phyloP scores from a whole-genome alignment of 2,329 filamentous ascomycete genomes.

The Phoma herbarum region DNA sequence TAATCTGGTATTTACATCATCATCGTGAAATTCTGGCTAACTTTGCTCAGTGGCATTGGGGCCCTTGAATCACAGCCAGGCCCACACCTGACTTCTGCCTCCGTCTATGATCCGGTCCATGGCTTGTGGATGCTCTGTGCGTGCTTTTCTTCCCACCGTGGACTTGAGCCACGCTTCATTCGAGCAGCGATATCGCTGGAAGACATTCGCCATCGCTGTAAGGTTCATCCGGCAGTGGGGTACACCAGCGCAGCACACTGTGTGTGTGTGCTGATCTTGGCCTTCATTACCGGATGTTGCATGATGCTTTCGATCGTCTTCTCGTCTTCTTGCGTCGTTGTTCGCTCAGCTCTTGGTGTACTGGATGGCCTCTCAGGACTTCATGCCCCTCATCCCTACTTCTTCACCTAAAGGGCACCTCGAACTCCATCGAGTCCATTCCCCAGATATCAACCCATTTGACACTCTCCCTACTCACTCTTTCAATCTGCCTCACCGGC shows the following conservation, averaged over 20 bases:
- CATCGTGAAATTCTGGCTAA: background rate
- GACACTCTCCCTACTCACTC: conserved; percentile 48
- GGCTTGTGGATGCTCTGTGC: background rate
- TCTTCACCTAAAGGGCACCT: conserved; percentile 38
- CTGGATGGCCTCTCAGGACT: background rate
- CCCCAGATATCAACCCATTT: conserved; percentile 57
- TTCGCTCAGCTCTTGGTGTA: background rate
- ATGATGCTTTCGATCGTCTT: background rate
- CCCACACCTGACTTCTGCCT: background rate
- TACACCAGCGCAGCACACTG: background rate
- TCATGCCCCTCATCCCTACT: background rate
- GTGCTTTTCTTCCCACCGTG: background rate
- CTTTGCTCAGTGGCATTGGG: background rate
- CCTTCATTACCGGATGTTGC: background rate
- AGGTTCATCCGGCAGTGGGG: background rate
- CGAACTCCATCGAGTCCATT: conserved; percentile 51
- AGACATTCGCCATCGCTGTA: background rate
- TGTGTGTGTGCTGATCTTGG: too few relatives aligned
- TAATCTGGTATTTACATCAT: background rate
- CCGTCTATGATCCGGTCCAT: background rate
- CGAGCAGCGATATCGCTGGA: background rate
- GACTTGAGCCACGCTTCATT: background rate
- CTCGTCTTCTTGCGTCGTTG: background rate
- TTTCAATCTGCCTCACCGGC: conserved; percentile 43
- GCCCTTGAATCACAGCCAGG: background rate